phyloP scores from a whole-genome alignment of 192 early-diverging fungal species.

The Coemansia sp. region DNA sequence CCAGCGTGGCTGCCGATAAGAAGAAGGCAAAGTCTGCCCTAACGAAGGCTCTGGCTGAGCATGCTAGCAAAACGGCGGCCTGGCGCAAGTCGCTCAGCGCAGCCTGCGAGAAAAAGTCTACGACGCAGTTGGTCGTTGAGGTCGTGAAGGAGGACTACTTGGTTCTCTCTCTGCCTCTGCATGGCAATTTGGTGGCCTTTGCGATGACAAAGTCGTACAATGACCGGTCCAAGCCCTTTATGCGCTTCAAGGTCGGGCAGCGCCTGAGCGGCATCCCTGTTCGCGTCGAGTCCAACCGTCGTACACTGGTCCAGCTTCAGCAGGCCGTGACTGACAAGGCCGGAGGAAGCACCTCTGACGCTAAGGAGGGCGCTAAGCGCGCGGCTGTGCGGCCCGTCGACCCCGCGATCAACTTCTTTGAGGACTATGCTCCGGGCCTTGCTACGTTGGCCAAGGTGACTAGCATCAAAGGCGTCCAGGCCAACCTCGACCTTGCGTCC shows the following conservation, averaged over 20 bases:
- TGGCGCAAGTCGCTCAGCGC: slow-evolving; percentile 34
- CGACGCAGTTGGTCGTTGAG: slow-evolving; percentile 61
- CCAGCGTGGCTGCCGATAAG: slow-evolving; percentile 20
- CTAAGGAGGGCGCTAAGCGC: slow-evolving; percentile 12
- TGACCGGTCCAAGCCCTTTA: slow-evolving; percentile 61
- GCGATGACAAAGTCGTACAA: slow-evolving; percentile 61
- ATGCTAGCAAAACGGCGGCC: slow-evolving; percentile 9
- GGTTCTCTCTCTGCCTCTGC: slow-evolving; percentile 62
- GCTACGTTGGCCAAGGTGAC: slow-evolving; percentile 45
- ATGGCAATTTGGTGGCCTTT: slow-evolving; percentile 57
- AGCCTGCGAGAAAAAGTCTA: slow-evolving; percentile 18
- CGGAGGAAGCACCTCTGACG: background rate
- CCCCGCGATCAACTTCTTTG: slow-evolving; percentile 41
- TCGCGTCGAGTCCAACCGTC: slow-evolving; percentile 37
- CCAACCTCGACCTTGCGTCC: slow-evolving; percentile 64
- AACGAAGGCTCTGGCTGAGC: slow-evolving; percentile 5
- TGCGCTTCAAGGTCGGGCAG: slow-evolving; percentile 61
- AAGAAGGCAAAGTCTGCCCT: slow-evolving; percentile 25
- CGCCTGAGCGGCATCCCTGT: slow-evolving; percentile 48
- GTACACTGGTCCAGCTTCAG: slow-evolving; percentile 36
- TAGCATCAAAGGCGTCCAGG: slow-evolving; percentile 54
- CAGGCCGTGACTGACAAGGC: background rate
- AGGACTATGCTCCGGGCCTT: slow-evolving; percentile 52
- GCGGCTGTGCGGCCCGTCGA: slow-evolving; percentile 48
- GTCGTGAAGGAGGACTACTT: slow-evolving; percentile 79